Percentiles rank a stretch among this genome's conserved stretches.
Evolutionary conservation across 2,329 filamentous ascomycete genomes (phyloP).

Genomic region (Phialocephala subalpina): DNA sequence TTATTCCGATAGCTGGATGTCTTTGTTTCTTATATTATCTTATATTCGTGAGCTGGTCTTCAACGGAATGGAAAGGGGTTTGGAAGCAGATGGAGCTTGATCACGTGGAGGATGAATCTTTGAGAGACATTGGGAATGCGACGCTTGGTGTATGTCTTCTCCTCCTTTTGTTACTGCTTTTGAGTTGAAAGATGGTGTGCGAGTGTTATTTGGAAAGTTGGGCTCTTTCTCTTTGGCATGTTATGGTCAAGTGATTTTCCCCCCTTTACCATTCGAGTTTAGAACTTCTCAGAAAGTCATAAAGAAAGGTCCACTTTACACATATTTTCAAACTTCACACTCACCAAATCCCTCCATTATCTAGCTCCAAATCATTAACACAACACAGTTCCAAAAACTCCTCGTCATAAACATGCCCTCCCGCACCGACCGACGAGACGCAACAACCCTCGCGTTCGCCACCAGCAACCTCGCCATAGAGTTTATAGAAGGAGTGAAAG

Average conservation of each 20-base stretch:
- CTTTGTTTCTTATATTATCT: neutral
- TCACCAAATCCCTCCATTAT: neutral
- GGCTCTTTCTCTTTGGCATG: neutral
- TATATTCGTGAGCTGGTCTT: neutral
- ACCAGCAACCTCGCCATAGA: constrained; percentile 28
- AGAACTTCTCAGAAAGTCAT: too few relatives aligned
- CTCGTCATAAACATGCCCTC: constrained; percentile 33
- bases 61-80: neutral
- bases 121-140: constrained; percentile 12
- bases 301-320: too few relatives aligned
- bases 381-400: constrained; percentile 32
- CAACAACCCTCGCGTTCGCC: constrained; percentile 26
- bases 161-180: neutral
- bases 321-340: neutral
- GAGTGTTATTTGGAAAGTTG: neutral
- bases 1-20: neutral
- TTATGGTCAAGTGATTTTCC: too few relatives aligned
- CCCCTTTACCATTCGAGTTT: too few relatives aligned
- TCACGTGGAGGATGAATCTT: neutral
- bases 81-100: neutral
- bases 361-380: neutral
- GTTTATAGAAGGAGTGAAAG: constrained; percentile 31
- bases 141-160: constrained; percentile 14
- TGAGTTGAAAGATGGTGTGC: neutral
- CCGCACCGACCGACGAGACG: constrained; percentile 35